Percentiles rank a stretch among this genome's conserved stretches.
Evolutionary conservation across 2,329 filamentous ascomycete genomes (phyloP).

Genomic region (Trichophaea hybrida): DNA sequence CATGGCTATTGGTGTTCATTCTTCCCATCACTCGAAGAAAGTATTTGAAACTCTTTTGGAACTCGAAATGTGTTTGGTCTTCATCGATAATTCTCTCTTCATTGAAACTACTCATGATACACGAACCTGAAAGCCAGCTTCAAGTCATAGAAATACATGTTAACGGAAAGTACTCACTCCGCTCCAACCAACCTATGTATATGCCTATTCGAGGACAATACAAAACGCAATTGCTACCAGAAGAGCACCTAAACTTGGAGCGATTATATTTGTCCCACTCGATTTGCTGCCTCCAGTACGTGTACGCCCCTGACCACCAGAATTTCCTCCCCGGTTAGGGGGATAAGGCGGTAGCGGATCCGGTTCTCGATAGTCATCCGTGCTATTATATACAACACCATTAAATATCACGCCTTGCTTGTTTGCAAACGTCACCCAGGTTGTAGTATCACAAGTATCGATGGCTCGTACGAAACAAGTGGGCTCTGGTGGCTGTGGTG

Average conservation of each 20-base stretch:
- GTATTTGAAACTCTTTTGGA: too few species aligned
- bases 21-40: neutral
- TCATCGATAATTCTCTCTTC: neutral
- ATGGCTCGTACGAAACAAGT: conserved; percentile 49
- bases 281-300: neutral
- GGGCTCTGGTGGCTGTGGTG: conserved; percentile 36
- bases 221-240: neutral
- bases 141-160: neutral
- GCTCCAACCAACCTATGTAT: neutral
- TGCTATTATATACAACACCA: conserved; percentile 39
- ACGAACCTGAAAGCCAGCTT: neutral
- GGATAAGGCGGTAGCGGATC: neutral
- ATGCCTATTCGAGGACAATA: neutral
- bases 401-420: conserved; percentile 45
- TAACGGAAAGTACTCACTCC: neutral
- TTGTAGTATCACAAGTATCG: conserved; percentile 40
- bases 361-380: neutral
- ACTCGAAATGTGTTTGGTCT: too few species aligned
- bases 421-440: conserved; percentile 36
- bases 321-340: neutral
- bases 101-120: neutral
- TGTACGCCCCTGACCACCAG: neutral
- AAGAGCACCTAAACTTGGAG: neutral
- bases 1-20: neutral
- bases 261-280: neutral